Evolutionary conservation across 2,329 filamentous ascomycete genomes (phyloP).

Genomic region (Lecanoromycetidae sp.): DNA sequence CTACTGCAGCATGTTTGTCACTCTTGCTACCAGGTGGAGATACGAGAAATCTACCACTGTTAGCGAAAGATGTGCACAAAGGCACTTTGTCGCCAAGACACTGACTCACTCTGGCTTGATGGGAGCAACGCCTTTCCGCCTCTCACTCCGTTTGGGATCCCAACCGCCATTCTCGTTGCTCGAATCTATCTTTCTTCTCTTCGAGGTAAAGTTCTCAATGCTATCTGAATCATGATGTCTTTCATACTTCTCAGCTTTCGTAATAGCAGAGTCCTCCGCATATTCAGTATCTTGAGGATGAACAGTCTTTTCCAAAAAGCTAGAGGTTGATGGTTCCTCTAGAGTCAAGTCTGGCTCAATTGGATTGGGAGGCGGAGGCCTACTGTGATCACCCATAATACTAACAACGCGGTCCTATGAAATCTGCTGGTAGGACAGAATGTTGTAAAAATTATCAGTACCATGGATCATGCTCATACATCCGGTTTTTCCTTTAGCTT

Average conservation of each 20-base stretch:
- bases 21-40: conserved; percentile 18
- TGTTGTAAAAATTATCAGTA: too few relatives aligned
- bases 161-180: background rate
- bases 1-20: conserved; percentile 23
- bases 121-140: conserved; percentile 49
- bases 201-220: conserved; percentile 38
- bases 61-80: conserved; percentile 10
- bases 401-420: too few relatives aligned
- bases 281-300: conserved; percentile 23
- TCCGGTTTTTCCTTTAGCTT: too few relatives aligned
- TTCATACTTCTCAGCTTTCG: conserved; percentile 24
- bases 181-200: conserved; percentile 46
- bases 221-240: conserved; percentile 17
- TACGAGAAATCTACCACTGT: conserved; percentile 25
- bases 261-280: conserved; percentile 23
- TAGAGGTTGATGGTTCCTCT: background rate
- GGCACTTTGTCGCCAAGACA: conserved; percentile 16
- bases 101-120: conserved; percentile 60
- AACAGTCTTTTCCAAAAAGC: conserved; percentile 4
- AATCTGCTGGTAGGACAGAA: too few relatives aligned
- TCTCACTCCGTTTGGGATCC: conserved; percentile 19
- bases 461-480: too few relatives aligned
- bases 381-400: background rate
- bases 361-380: conserved; percentile 14
- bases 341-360: conserved; percentile 14